A percentile compares a stretch with the other conserved stretches of the same genome.
These are phyloP conservation scores for Saccharum spontaneum DNA, from an alignment of 176 grass and related monocot species.

Conservation along the genomic window DNA sequence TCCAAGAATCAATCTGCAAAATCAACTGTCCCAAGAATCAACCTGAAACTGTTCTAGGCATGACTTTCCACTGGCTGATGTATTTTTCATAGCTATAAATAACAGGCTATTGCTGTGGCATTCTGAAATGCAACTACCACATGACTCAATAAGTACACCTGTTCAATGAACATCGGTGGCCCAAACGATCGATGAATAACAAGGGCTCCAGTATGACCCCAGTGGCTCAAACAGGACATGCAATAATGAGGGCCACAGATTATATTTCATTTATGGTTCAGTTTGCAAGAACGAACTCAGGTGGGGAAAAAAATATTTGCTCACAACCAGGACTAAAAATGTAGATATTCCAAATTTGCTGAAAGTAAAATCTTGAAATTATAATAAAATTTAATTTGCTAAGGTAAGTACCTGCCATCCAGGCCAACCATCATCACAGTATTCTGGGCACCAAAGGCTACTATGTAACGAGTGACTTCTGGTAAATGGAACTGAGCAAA, in stretches of 20 bases:
- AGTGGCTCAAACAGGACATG: constrained; percentile 6
- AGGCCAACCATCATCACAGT: constrained; percentile 87
- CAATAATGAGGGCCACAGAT: neutral
- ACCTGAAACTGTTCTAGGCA: neutral
- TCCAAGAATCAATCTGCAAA: neutral
- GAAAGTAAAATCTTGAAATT: neutral
- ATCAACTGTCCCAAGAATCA: neutral
- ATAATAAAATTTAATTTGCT: neutral
- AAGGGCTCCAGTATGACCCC: neutral
- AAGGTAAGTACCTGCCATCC: constrained; percentile 80
- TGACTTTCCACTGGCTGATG: neutral
- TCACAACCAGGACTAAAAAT: neutral
- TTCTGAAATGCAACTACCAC: neutral
- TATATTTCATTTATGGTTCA: constrained; percentile 5
- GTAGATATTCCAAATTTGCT: neutral
- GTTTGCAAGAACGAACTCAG: neutral
- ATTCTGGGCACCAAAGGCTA: constrained; percentile 86
- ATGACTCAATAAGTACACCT: neutral
- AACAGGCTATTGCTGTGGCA: neutral
- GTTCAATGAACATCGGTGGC: neutral
- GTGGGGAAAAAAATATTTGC: neutral
- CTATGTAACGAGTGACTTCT: constrained; percentile 83
- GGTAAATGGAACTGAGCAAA: constrained; percentile 96
- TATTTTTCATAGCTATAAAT: constrained; percentile 16
- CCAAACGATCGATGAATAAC: constrained; percentile 8